Conservation (phyloP, 257 asterid species). For the Solanum habrochaites region DNA sequence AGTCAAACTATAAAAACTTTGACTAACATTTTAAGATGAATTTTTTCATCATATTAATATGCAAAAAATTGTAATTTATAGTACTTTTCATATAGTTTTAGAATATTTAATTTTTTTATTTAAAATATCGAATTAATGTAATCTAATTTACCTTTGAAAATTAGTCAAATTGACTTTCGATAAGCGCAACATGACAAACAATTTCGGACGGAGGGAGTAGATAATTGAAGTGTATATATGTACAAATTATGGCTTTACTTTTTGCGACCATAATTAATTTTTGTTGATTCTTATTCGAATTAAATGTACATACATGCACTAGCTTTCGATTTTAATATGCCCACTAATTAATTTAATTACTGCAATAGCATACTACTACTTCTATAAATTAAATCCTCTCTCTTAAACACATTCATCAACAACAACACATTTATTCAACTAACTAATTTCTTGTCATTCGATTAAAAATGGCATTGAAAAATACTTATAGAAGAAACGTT, state of each 20-base stretch:
- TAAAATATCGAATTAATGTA: no score
- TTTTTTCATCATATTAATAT: no score
- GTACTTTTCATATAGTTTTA: no score
- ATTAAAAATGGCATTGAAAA: conserved; percentile 8
- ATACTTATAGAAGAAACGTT: neutral
- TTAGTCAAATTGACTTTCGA: no score
- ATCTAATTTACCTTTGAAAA: no score
- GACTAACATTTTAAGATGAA: no score
- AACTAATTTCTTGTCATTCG: neutral
- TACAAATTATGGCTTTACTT: neutral
- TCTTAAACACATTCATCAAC: neutral
- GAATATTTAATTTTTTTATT: no score
- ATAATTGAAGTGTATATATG: no score
- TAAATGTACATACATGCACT: neutral
- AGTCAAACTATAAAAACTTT: no score
- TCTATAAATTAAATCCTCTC: neutral
- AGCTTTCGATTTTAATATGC: neutral
- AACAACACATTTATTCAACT: neutral
- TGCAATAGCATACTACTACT: neutral
- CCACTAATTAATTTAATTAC: neutral
- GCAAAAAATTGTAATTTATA: no score
- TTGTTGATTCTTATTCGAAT: neutral
- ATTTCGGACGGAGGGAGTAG: no score
- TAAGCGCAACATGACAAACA: no score
- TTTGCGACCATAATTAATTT: neutral